Conservation (phyloP, 192 early-diverging fungal species). For the Podila clonocystis region DNA sequence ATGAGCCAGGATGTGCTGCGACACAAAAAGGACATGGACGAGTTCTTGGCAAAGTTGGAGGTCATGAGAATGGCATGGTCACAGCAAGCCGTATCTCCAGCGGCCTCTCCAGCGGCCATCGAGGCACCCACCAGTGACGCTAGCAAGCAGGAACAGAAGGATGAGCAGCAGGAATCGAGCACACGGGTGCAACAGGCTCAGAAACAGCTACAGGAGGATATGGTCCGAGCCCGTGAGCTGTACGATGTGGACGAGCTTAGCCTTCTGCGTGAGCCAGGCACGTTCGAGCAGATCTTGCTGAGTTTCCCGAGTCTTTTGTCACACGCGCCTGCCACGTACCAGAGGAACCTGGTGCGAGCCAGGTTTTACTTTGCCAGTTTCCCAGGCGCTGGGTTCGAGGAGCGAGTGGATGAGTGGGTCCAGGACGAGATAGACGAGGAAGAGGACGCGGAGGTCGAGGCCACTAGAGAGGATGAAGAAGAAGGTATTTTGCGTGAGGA, state of each 20-base stretch:
- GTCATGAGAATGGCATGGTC: not conserved
- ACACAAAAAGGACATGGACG: not conserved
- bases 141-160: not conserved
- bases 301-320: conserved; percentile 31
- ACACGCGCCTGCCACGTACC: conserved; percentile 37
- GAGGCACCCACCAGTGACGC: not conserved
- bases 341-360: conserved; percentile 31
- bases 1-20: conserved; percentile 17
- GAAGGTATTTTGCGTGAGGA: not conserved
- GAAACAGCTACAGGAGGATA: conserved; percentile 10
- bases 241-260: conserved; percentile 22
- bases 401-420: conserved; percentile 14
- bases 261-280: conserved; percentile 14
- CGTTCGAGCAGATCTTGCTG: conserved; percentile 10
- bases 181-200: not conserved
- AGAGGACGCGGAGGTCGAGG: not conserved
- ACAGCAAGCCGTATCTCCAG: not conserved
- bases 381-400: conserved; percentile 28
- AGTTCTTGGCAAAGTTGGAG: conserved; percentile 1
- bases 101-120: no score
- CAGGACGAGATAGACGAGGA: not conserved
- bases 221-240: conserved; percentile 15
- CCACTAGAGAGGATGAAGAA: not conserved
- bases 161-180: not conserved
- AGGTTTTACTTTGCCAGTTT: conserved; percentile 43